Base-by-base conservation (phyloP, 163 green algal species). In the Chlamydomonas reinhardtii region DNA sequence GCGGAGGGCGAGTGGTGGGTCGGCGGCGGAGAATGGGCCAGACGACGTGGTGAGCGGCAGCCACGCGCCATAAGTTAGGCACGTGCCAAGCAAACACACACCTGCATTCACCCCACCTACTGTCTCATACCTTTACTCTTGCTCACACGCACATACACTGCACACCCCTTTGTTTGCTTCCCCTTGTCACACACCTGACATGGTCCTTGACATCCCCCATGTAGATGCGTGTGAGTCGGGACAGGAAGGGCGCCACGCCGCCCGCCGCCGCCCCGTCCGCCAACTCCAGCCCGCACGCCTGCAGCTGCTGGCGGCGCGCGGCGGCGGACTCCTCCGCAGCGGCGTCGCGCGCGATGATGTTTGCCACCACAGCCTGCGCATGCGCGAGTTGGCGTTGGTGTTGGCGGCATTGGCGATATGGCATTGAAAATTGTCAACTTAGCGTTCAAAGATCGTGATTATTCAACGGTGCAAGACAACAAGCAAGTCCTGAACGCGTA, bases 131-230 rank as follows among this genome's bases (percentile, higher is more conserved):
- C n/a, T n/a, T n/a, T n/a, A 48, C 39, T 14, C 39, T 8, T 8
- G 39, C 39, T 48, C 39, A 48, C 39, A 48, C 39, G 8, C 39
- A 48, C 39, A 48, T 8, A 48, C 39, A 48, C 39, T 8, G 39
- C 39, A 14, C 39, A 48, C 39, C 5, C 39, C 39, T 48, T 8
- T 8, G 8, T 8, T 48, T 48, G 39, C 39, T 8, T 48, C 39
- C 39, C 5, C 39, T 48, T 8, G 39, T 8, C 24, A 48, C 71
- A 32, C 59, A 81, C 82, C 82, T 83, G 31, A 43, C 66, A 59
- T 86, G 81, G 71, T 86, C 81, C 16, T 72, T 70, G 14, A 91
- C 88, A 74, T 91, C 88, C 25, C 73, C 56, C 27, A 89, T 83
- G 76, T 89, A 91, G 54, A 72, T 87, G 52, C 48, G 32, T 0